These are phyloP conservation scores for Melaleuca quinquenervia DNA, from an alignment of 345 rosid genomes.

Conservation along the genomic window DNA sequence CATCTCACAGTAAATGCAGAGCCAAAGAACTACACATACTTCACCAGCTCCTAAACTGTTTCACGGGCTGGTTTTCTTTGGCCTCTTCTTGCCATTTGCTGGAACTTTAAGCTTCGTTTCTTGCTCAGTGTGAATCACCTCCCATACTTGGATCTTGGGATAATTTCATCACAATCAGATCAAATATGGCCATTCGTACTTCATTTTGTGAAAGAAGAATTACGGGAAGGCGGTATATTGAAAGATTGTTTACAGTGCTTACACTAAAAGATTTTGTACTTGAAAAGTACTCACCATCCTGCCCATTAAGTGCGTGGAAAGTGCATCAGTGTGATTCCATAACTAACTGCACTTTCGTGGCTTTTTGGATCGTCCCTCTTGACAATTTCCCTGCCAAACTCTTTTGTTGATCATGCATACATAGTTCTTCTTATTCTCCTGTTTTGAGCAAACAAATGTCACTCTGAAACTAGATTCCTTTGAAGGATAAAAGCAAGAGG, in stretches of 20 bases:
- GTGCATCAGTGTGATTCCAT: background rate
- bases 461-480: background rate
- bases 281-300: background rate
- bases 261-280: background rate
- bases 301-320: background rate
- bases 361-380: background rate
- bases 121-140: background rate
- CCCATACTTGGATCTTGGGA: background rate
- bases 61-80: slow-evolving; percentile 43
- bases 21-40: slow-evolving; percentile 57
- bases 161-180: background rate
- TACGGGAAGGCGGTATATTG: background rate
- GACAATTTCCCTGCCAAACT: background rate
- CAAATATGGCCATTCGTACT: background rate
- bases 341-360: background rate
- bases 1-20: slow-evolving; percentile 72
- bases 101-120: background rate
- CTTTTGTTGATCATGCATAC: background rate
- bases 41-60: slow-evolving; percentile 84
- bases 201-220: background rate
- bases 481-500: background rate
- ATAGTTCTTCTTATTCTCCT: background rate
- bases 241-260: background rate
- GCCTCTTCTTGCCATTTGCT: background rate
- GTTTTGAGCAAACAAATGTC: background rate